Evolutionary conservation across 2,329 filamentous ascomycete genomes (phyloP).

Genomic region (Helicocarpus griseus): DNA sequence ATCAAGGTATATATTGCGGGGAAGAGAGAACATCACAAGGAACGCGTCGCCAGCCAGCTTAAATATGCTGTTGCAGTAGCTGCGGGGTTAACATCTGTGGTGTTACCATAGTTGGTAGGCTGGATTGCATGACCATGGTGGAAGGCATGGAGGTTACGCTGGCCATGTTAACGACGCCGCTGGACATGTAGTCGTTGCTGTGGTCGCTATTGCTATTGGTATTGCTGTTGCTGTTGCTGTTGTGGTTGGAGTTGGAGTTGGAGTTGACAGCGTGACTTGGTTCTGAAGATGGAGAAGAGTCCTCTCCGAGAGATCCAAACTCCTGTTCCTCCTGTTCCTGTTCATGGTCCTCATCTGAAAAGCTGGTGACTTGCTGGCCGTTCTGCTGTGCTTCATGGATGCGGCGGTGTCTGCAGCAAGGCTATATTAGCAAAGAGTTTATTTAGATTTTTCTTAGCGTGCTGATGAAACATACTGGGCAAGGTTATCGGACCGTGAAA

Average conservation of each 20-base stretch:
- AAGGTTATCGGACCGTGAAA: slow-evolving; percentile 96
- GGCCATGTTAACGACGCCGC: slow-evolving; percentile 24
- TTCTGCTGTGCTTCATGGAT: slow-evolving; percentile 71
- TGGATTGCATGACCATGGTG: slow-evolving; percentile 26
- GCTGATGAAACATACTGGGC: slow-evolving; percentile 70
- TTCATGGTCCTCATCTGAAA: slow-evolving; percentile 72
- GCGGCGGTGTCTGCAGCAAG: slow-evolving; percentile 48
- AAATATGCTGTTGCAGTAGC: slow-evolving; percentile 35
- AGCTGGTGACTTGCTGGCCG: slow-evolving; percentile 31
- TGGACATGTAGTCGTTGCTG: slow-evolving; percentile 17
- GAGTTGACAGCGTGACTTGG: neutral
- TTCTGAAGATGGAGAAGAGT: slow-evolving; percentile 54
- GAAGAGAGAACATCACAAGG: no score
- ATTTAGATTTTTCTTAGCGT: no score
- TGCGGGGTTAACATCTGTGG: slow-evolving; percentile 36
- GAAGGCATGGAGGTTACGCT: slow-evolving; percentile 28
- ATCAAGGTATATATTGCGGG: no score
- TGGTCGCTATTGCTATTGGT: neutral
- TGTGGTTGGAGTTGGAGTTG: neutral
- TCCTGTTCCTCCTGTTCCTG: slow-evolving; percentile 84
- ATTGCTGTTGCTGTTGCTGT: slow-evolving; percentile 11
- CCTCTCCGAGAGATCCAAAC: slow-evolving; percentile 68
- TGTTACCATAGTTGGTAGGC: slow-evolving; percentile 31
- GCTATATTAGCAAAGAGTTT: slow-evolving; percentile 24
- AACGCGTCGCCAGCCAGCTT: slow-evolving; percentile 5